Base-by-base conservation (phyloP, 2,329 filamentous ascomycete species). In the Clonostachys rosea region DNA sequence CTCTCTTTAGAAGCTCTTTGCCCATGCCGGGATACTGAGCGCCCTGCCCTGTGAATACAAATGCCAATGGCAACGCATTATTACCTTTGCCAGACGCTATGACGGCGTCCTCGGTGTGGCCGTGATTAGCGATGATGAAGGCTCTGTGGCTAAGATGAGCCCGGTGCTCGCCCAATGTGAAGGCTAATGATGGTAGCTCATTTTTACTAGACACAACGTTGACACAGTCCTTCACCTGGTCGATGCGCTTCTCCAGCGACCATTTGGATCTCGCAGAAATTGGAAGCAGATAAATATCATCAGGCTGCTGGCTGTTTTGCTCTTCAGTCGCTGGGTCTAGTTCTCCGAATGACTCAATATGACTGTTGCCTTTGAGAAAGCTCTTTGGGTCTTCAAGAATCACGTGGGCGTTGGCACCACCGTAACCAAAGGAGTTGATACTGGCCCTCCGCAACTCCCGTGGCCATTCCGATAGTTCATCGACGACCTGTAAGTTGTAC, bases 21-120 rank as follows among this genome's bases (percentile, higher is more conserved):
- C 56, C 59, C 55, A 70, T 65, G 7, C 55, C 57, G 0, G 51
- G 46, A 37, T 64, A 59, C 1, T 55, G 60, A 0, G 64, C 54
- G 1, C 75, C 75, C 50, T 79, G 75, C 0, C 69, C 69, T 0
- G 73, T 74, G 47, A 75, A 76, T 5, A 60, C 55, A 42, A 76
- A 74, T 1, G 60, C 60, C 0, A 72, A 20, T n/a, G 36, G 36
- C n/a, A 39, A 10, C 36, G 36, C 36, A 5, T 39, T 12, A 30
- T 10, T 30, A 10, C 8, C 24, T 30, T 30, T 10, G 24, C 24
- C 24, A 30, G 24, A 30, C 24, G 24, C 24, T 8, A 30, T n/a
- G 7, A 40, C n/a, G 7, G 14, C 36, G 37, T n/a, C 37, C n/a
- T 18, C 37, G 4, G 9, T 10, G 24, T 10, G 24, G 24, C 24